phyloP scores from a whole-genome alignment of 1,284 basidiomycete species.

The Sparassis latifolia region DNA sequence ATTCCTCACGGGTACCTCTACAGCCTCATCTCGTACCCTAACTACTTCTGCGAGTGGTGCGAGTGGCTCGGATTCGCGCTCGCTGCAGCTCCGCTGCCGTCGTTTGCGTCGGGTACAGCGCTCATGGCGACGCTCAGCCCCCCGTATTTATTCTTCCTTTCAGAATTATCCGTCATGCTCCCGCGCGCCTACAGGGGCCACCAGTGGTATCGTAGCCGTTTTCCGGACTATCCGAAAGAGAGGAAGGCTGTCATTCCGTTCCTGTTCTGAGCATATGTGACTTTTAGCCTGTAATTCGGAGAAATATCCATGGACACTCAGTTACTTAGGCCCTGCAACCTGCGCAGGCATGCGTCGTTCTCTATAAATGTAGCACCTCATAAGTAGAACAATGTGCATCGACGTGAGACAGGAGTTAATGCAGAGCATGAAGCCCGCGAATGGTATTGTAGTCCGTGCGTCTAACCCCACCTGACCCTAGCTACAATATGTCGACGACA shows the following conservation, averaged over 20 bases:
- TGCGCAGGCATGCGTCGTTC: too few relatives aligned
- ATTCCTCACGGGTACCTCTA: slow-evolving; percentile 83
- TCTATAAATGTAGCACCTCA: too few relatives aligned
- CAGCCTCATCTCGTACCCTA: slow-evolving; percentile 80
- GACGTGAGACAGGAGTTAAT: too few relatives aligned
- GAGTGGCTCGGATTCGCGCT: slow-evolving; percentile 82
- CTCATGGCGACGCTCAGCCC: slow-evolving; percentile 34
- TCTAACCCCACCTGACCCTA: too few relatives aligned
- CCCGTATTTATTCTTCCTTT: slow-evolving; percentile 71
- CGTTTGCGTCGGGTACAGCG: slow-evolving; percentile 18
- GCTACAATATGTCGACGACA: too few relatives aligned
- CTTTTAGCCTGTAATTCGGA: too few relatives aligned
- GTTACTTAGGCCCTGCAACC: too few relatives aligned
- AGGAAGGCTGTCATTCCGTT: slow-evolving; percentile 50
- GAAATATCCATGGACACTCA: too few relatives aligned
- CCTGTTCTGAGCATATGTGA: slow-evolving; percentile 13
- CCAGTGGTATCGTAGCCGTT: slow-evolving; percentile 71
- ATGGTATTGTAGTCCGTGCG: too few relatives aligned
- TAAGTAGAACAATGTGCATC: too few relatives aligned
- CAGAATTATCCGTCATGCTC: slow-evolving; percentile 70
- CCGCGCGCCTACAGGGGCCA: slow-evolving; percentile 79
- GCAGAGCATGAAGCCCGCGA: too few relatives aligned
- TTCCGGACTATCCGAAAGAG: slow-evolving; percentile 46
- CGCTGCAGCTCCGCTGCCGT: slow-evolving; percentile 44
- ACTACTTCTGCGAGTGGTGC: slow-evolving; percentile 89